These are phyloP conservation scores for Ogataea nitratoaversa DNA, from an alignment of 805 yeast species.

Conservation along the genomic window DNA sequence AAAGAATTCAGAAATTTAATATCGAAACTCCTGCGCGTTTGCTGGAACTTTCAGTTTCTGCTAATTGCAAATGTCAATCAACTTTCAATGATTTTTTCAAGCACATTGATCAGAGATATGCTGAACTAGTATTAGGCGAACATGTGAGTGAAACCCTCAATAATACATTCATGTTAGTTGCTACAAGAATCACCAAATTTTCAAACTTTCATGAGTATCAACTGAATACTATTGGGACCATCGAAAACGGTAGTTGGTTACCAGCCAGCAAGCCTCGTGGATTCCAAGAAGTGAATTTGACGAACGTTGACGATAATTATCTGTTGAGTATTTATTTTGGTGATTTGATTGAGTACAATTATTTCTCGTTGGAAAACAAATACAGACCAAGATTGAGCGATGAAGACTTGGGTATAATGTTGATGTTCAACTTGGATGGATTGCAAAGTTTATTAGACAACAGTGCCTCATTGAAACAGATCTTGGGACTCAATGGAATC, in stretches of 20 bases:
- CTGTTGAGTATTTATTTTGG: slow-evolving; percentile 64
- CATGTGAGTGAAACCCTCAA: slow-evolving; percentile 31
- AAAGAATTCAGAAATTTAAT: slow-evolving; percentile 13
- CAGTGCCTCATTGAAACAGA: slow-evolving; percentile 38
- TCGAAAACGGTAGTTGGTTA: slow-evolving; percentile 70
- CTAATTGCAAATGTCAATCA: slow-evolving; percentile 18
- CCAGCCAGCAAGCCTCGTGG: slow-evolving; percentile 63
- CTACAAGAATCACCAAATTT: slow-evolving; percentile 62
- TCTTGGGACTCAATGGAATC: slow-evolving; percentile 56
- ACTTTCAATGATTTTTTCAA: slow-evolving; percentile 56
- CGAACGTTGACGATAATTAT: slow-evolving; percentile 41
- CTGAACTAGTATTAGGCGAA: slow-evolving; percentile 56
- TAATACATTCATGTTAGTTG: slow-evolving; percentile 52
- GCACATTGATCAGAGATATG: slow-evolving; percentile 46
- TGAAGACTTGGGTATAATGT: slow-evolving; percentile 60
- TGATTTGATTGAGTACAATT: slow-evolving; percentile 74
- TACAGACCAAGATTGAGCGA: slow-evolving; percentile 42
- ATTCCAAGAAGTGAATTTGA: slow-evolving; percentile 50
- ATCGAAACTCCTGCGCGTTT: slow-evolving; percentile 15
- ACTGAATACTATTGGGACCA: slow-evolving; percentile 41
- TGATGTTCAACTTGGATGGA: slow-evolving; percentile 66
- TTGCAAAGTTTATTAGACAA: slow-evolving; percentile 71
- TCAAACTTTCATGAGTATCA: slow-evolving; percentile 59
- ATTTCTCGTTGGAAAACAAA: slow-evolving; percentile 58
- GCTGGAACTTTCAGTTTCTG: slow-evolving; percentile 2